Evolutionary conservation across 345 rosid species (phyloP), one percentile per base, ranked within the genome.

Genomic region (Moricandia moricandioides): DNA sequence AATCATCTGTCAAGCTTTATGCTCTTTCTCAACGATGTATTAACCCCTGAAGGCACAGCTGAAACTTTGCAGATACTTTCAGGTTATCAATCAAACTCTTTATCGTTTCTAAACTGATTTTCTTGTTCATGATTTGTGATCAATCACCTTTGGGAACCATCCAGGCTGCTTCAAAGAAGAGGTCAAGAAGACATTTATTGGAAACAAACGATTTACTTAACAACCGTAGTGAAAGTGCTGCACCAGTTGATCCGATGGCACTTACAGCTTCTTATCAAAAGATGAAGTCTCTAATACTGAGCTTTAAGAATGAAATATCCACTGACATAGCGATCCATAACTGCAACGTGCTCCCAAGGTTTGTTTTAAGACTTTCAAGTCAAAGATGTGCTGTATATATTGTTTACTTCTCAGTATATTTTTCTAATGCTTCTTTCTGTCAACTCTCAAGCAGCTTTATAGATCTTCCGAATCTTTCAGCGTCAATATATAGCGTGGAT

Each of bases 1-100:
- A 84, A 70, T 91, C 99, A 77, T 93, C 97, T 58, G 89, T 95
- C 80, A 88, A 90, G 85, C 88, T 95, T 5, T 95, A 88, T 72
- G 82, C 83, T 54, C 92, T 92, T 92, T 82, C 91, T 92, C 56
- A 90, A 95, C 58, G 99, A 95, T 83, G 78, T 92, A 71, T 87
- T 89, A 80, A 82, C 82, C 69, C 96, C 97, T 0, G 99, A 95
- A 95, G 82, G 86, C 89, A 66, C 99, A 95, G 82, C 79, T 84
- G 76, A 92, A 84, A 65, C 83, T 92, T 29, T 88, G 90, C 67
- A 88, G 88, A 78, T 86, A 88, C 82, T 90, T 95, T 79, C 99
- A 92, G 97, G 99, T 95, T 95, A 73, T 47, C 47, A 56, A 9
- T 47, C 39, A 37, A 40, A 39, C 54, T 39, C 35, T 63, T 6